phyloP scores from a whole-genome alignment of 371 early-diverging fungal genomes.

The Gilbertella persicaria region DNA sequence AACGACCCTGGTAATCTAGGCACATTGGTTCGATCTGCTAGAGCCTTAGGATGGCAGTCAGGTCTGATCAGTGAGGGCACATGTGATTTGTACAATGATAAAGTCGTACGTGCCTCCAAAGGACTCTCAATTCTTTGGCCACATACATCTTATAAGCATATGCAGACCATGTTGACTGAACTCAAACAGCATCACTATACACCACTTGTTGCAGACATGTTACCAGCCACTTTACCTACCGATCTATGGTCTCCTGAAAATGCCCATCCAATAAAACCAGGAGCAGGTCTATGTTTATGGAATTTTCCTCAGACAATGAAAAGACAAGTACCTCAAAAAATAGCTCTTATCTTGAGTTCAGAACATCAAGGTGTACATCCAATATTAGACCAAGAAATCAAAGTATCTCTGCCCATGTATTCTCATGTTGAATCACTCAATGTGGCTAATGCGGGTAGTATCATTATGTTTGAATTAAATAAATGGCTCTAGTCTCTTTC shows the following conservation, averaged over 20 bases:
- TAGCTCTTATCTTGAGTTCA: conserved; percentile 57
- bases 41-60: conserved; percentile 55
- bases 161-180: conserved; percentile 25
- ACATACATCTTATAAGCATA: conserved; percentile 18
- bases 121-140: conserved; percentile 50
- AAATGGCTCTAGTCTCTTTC: neutral
- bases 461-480: conserved; percentile 61
- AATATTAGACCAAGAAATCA: conserved; percentile 37
- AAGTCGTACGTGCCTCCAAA: conserved; percentile 54
- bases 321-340: conserved; percentile 31
- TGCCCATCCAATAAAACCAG: neutral
- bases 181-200: conserved; percentile 40
- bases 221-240: conserved; percentile 18
- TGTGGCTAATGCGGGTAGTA: conserved; percentile 54
- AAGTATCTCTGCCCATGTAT: conserved; percentile 60
- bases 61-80: conserved; percentile 49
- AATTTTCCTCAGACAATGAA: conserved; percentile 13
- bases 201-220: conserved; percentile 59
- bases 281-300: conserved; percentile 40
- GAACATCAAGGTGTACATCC: conserved; percentile 50
- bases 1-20: conserved; percentile 61
- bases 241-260: conserved; percentile 38
- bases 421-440: conserved; percentile 56
- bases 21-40: conserved; percentile 53
- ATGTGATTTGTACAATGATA: conserved; percentile 58